A percentile compares a stretch with the other conserved stretches of the same genome.
Conservation (phyloP, 352 stramenopile species). For the Hyaloperonospora brassicae region DNA sequence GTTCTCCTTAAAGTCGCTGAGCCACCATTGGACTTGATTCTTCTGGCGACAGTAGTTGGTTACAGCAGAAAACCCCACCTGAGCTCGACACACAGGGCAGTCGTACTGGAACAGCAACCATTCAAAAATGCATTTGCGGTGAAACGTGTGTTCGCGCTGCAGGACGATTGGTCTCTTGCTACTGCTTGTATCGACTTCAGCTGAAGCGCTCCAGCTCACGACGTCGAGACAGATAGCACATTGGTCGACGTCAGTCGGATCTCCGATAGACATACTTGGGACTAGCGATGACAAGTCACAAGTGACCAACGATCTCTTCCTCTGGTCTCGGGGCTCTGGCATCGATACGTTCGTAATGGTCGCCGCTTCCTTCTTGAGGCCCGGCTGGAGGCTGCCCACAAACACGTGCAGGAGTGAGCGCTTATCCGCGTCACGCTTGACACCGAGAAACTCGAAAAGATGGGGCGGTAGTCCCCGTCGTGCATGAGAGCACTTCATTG, state of each 20-base stretch:
- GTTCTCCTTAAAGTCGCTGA: constrained; percentile 55
- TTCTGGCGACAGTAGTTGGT: constrained; percentile 58
- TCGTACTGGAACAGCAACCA: constrained; percentile 71
- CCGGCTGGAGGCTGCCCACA: constrained; percentile 45
- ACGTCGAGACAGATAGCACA: constrained; percentile 51
- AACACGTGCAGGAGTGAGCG: constrained; percentile 65
- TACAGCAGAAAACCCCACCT: constrained; percentile 39
- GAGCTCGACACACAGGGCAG: constrained; percentile 56
- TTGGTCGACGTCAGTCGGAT: constrained; percentile 14
- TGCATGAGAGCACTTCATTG: constrained; percentile 57
- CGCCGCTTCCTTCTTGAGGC: constrained; percentile 28
- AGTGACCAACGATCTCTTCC: constrained; percentile 28
- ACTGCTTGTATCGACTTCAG: constrained; percentile 15
- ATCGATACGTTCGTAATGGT: constrained; percentile 23
- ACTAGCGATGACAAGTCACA: constrained; percentile 23
- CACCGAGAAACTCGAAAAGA: constrained; percentile 54
- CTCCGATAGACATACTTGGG: neutral
- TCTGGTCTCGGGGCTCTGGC: constrained; percentile 19
- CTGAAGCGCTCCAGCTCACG: constrained; percentile 18
- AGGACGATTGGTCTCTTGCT: constrained; percentile 27
- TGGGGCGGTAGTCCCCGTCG: constrained; percentile 40
- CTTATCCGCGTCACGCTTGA: constrained; percentile 38
- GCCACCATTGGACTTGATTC: constrained; percentile 57
- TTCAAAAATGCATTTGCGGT: constrained; percentile 66
- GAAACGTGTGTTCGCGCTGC: constrained; percentile 59